These are phyloP conservation scores for Fraxinus greggii DNA, from an alignment of 305 asterid genomes.

Conservation along the genomic window DNA sequence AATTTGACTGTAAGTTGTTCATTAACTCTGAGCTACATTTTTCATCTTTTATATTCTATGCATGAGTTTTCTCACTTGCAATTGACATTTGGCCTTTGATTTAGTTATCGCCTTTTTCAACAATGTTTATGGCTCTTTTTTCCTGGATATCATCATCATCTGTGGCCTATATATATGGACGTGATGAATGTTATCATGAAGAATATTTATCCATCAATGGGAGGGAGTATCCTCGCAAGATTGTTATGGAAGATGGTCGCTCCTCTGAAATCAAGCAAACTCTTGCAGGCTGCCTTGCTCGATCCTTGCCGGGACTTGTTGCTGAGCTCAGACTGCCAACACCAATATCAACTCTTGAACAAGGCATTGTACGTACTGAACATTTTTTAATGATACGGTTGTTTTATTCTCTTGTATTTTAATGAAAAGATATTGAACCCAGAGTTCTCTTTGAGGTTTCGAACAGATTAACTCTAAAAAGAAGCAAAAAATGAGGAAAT, in stretches of 20 bases:
- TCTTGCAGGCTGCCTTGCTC: slow-evolving; percentile 74
- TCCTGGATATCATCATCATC: slow-evolving; percentile 86
- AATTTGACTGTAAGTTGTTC: slow-evolving; percentile 57
- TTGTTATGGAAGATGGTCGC: slow-evolving; percentile 59
- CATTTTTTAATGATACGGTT: neutral
- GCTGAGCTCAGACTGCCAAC: slow-evolving; percentile 71
- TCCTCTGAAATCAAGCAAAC: slow-evolving; percentile 80
- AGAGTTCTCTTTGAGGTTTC: neutral
- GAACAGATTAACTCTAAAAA: neutral
- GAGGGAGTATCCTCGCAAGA: slow-evolving; percentile 72
- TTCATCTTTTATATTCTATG: neutral
- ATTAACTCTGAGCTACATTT: slow-evolving; percentile 15
- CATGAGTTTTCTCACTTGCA: slow-evolving; percentile 10
- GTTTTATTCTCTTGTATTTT: neutral
- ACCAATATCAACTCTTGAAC: slow-evolving; percentile 74
- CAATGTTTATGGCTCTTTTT: slow-evolving; percentile 79
- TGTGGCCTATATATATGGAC: slow-evolving; percentile 85
- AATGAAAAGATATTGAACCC: neutral
- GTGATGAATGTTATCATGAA: slow-evolving; percentile 62
- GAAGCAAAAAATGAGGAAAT: neutral
- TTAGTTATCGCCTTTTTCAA: slow-evolving; percentile 88
- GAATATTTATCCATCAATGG: slow-evolving; percentile 71
- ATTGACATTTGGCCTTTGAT: slow-evolving; percentile 22
- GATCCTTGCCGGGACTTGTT: slow-evolving; percentile 80
- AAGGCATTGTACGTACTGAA: slow-evolving; percentile 59